These are phyloP conservation scores for Aspergillus persii DNA, from an alignment of 2,329 filamentous ascomycete genomes.

Conservation along the genomic window DNA sequence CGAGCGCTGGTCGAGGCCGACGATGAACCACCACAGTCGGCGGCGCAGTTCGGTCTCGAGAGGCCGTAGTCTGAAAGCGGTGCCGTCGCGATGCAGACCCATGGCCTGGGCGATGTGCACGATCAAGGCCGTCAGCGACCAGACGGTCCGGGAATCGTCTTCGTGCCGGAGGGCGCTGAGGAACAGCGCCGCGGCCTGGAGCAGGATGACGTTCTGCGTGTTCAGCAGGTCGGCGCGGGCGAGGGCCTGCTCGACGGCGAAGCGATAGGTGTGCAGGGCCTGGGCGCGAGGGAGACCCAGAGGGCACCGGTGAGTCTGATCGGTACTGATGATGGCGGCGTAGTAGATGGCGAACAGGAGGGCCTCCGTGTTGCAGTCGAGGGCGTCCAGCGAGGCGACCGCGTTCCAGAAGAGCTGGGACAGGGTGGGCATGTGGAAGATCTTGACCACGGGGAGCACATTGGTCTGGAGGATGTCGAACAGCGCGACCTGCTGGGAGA, in stretches of 20 bases:
- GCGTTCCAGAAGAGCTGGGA: constrained; percentile 48
- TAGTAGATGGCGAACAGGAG: constrained; percentile 61
- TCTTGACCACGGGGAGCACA: constrained; percentile 55
- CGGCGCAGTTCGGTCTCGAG: constrained; percentile 50
- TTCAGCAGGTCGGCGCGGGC: constrained; percentile 59
- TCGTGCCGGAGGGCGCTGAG: constrained; percentile 45
- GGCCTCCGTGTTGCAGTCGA: constrained; percentile 52
- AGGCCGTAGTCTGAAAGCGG: constrained; percentile 40
- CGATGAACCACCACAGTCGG: constrained; percentile 50
- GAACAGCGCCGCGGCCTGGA: constrained; percentile 60
- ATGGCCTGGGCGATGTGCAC: constrained; percentile 30
- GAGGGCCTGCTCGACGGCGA: constrained; percentile 58
- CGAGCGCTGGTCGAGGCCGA: constrained; percentile 43
- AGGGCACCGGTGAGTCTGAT: constrained; percentile 45
- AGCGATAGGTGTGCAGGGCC: constrained; percentile 53
- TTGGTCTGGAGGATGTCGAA: constrained; percentile 16
- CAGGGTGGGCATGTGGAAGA: constrained; percentile 54
- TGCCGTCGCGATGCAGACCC: constrained; percentile 42
- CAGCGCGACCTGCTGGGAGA: constrained; percentile 13
- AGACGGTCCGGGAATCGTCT: constrained; percentile 25
- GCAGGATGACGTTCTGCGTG: constrained; percentile 54
- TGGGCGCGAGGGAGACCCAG: constrained; percentile 48
- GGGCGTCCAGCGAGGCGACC: constrained; percentile 44
- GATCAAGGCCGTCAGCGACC: constrained; percentile 29
- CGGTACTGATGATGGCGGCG: constrained; percentile 52